Evolutionary conservation across 2,329 filamentous ascomycete species (phyloP).

Genomic region (Massarina eburnea): DNA sequence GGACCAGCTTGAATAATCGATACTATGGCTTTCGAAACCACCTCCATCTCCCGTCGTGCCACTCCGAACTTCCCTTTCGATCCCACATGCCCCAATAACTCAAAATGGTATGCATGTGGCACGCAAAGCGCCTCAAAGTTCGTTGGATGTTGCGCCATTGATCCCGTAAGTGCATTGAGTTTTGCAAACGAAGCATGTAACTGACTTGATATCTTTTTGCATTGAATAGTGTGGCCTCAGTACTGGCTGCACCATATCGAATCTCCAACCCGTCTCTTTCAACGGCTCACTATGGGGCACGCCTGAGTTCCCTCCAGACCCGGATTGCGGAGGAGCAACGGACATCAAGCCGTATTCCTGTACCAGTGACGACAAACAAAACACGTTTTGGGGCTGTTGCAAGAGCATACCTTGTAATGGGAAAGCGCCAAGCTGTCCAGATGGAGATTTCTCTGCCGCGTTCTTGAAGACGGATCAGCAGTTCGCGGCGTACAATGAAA

Average conservation of each 20-base stretch:
- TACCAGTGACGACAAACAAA: constrained; percentile 7
- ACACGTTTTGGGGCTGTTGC: constrained; percentile 45
- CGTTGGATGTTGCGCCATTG: constrained; percentile 44
- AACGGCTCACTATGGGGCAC: constrained; percentile 32
- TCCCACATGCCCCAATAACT: constrained; percentile 24
- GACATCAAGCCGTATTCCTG: constrained; percentile 33
- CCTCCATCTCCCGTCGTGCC: neutral
- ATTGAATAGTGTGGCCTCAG: constrained; percentile 42
- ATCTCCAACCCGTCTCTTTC: constrained; percentile 38
- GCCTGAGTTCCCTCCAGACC: constrained; percentile 25
- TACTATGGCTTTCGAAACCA: neutral
- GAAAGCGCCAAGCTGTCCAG: constrained; percentile 25
- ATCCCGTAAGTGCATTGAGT: too few relatives aligned
- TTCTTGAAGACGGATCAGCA: constrained; percentile 24
- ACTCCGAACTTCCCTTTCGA: constrained; percentile 8
- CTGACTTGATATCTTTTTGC: too few relatives aligned
- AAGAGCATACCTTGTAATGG: constrained; percentile 37
- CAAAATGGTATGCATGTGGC: constrained; percentile 29
- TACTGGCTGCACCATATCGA: constrained; percentile 39
- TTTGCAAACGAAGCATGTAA: too few relatives aligned
- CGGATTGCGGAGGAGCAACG: constrained; percentile 29
- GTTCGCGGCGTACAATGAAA: constrained; percentile 16
- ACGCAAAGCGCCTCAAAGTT: constrained; percentile 30
- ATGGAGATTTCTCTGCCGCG: constrained; percentile 28
- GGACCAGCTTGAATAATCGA: too few relatives aligned